Evolutionary conservation across 148 eudicot genomes (phyloP).

Genomic region (Camellia granthamiana): DNA sequence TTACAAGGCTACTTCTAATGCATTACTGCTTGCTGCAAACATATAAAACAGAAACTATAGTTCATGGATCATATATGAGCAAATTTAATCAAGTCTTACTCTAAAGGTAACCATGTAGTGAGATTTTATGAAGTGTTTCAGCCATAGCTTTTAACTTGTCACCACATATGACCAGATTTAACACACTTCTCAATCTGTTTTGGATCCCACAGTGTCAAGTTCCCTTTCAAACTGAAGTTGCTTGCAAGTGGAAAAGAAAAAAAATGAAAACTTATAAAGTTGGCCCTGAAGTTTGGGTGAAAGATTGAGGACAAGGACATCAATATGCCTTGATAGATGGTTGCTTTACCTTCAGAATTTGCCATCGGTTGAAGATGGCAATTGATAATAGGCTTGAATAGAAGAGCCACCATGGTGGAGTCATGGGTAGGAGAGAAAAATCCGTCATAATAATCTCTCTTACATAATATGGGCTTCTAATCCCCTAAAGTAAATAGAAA

Average conservation of each 20-base stretch:
- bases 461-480: neutral
- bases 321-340: neutral
- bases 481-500: neutral
- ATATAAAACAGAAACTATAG: neutral
- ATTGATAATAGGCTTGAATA: neutral
- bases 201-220: neutral
- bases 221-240: neutral
- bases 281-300: neutral
- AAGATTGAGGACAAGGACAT: neutral
- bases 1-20: neutral
- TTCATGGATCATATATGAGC: neutral
- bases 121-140: neutral
- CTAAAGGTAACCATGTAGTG: neutral
- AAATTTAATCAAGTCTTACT: neutral
- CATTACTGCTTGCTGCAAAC: neutral
- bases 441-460: neutral
- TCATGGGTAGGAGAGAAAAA: neutral
- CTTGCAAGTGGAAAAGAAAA: no score
- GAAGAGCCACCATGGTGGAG: slow-evolving; percentile 1
- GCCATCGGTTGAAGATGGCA: neutral
- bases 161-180: neutral
- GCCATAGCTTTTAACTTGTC: neutral
- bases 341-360: neutral
- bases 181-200: neutral
- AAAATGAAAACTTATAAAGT: neutral